Conservation (phyloP, 768 basidiomycete species). For the Russula lepida region DNA sequence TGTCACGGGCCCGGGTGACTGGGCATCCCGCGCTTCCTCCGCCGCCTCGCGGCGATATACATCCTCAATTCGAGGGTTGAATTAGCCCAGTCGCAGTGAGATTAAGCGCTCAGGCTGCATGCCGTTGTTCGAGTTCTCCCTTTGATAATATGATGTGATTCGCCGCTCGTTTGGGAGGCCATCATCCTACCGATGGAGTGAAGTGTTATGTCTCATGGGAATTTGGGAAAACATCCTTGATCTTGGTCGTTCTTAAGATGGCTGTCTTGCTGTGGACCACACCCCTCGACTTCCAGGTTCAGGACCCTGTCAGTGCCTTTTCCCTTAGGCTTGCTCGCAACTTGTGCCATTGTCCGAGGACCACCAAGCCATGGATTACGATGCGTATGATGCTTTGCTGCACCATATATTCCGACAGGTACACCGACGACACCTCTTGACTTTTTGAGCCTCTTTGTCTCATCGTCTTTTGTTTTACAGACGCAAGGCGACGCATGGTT, state of each 20-base stretch:
- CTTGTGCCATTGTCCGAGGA: background rate
- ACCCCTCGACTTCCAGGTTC: conserved; percentile 4
- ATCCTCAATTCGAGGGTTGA: background rate
- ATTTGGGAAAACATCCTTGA: no score
- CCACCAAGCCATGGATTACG: conserved; percentile 55
- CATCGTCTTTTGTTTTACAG: conserved; percentile 34
- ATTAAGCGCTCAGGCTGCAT: background rate
- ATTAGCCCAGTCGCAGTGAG: background rate
- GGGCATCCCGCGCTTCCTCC: conserved; percentile 6
- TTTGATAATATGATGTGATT: background rate
- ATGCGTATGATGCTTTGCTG: conserved; percentile 69
- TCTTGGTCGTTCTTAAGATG: background rate
- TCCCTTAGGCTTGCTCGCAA: background rate
- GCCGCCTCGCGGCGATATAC: background rate
- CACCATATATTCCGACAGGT: conserved; percentile 76
- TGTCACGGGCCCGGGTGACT: background rate
- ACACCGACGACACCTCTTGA: conserved; percentile 20
- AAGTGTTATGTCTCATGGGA: background rate
- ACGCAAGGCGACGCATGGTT: conserved; percentile 83
- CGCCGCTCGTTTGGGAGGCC: background rate
- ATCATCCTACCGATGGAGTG: background rate
- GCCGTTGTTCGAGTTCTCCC: background rate
- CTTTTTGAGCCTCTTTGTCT: background rate
- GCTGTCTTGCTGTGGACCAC: conserved; percentile 14
- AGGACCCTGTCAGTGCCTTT: conserved; percentile 10